Base-by-base conservation (phyloP, 768 basidiomycete species). In the Lentinula aciculospora region DNA sequence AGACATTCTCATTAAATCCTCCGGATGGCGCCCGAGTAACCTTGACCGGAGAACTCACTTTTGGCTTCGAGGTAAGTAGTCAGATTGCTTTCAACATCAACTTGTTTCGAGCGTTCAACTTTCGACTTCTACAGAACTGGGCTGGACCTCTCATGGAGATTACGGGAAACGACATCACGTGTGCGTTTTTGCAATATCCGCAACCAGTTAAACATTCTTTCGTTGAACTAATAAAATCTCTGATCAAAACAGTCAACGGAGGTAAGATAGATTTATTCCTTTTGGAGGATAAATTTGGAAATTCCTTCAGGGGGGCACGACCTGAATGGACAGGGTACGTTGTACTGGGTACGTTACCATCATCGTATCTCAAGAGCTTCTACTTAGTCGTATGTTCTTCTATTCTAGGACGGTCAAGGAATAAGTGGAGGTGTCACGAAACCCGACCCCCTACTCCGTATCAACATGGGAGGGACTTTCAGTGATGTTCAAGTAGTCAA, bases 41-140 rank as follows among this genome's bases (percentile, higher is more conserved):
- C 45, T 64, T 82, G 62, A 57, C 67, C 54, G 81, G 81, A 27
- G 72, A 80, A 7, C 65, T 82, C 40, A 60, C 66, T 8, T 81
- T 81, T 61, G 77, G 69, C 2, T 71, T 70, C 28, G 3, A 50
- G 56, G 69, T 57, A 19, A 72, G 75, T 74, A 56, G 31, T 1
- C 74, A 75, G 10, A 2, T 44, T 12, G 10, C 12, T 47, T 23
- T 34, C 28, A 71, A 28, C 59, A n/a, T n/a, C n/a, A n/a, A n/a
- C n/a, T n/a, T n/a, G n/a, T n/a, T n/a, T n/a, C n/a, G n/a, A n/a
- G n/a, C n/a, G n/a, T n/a, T n/a, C n/a, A n/a, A n/a, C n/a, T n/a
- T 72, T 62, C 65, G 61, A 19, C 25, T 39, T 23, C 19, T 48
- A 19, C 32, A 23, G 61, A 45, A 58, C 29, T 62, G 61, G 61